phyloP scores from a whole-genome alignment of 2,329 filamentous ascomycete genomes.

The Penicillium sp. region DNA sequence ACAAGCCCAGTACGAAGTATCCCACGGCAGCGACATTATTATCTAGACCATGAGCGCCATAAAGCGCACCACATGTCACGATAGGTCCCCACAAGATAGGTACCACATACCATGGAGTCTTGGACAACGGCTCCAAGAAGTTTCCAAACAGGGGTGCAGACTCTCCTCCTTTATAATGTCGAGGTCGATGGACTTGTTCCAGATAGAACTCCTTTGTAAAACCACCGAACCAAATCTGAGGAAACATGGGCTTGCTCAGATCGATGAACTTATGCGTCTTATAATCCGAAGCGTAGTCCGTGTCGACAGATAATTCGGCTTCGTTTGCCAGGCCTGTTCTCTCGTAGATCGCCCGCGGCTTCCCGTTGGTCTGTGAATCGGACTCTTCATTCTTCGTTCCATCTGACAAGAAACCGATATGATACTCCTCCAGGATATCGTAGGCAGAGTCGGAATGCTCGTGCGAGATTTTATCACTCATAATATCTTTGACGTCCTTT shows the following conservation, averaged over 20 bases:
- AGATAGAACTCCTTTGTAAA: constrained; percentile 97
- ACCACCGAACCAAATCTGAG: constrained; percentile 81
- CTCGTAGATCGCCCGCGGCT: constrained; percentile 37
- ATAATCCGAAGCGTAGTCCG: constrained; percentile 71
- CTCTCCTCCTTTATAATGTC: constrained; percentile 89
- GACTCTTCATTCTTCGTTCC: constrained; percentile 31
- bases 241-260: constrained; percentile 74
- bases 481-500: constrained; percentile 76
- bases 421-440: constrained; percentile 82
- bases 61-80: constrained; percentile 66
- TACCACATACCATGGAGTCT: constrained; percentile 91
- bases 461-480: constrained; percentile 80
- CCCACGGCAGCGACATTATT: constrained; percentile 46
- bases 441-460: constrained; percentile 89
- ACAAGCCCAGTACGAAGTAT: constrained; percentile 69
- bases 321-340: constrained; percentile 83
- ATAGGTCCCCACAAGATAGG: constrained; percentile 81
- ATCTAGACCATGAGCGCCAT: constrained; percentile 61
- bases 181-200: constrained; percentile 89
- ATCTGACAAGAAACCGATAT: constrained; percentile 71
- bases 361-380: constrained; percentile 45
- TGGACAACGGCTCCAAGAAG: constrained; percentile 93
- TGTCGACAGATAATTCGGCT: constrained; percentile 83
- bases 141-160: constrained; percentile 96
- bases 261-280: constrained; percentile 93